Percentiles rank a stretch among this genome's conserved stretches.
Evolutionary conservation across 495 filamentous ascomycete species (phyloP).

Genomic region (Penicillium ochrochloron): DNA sequence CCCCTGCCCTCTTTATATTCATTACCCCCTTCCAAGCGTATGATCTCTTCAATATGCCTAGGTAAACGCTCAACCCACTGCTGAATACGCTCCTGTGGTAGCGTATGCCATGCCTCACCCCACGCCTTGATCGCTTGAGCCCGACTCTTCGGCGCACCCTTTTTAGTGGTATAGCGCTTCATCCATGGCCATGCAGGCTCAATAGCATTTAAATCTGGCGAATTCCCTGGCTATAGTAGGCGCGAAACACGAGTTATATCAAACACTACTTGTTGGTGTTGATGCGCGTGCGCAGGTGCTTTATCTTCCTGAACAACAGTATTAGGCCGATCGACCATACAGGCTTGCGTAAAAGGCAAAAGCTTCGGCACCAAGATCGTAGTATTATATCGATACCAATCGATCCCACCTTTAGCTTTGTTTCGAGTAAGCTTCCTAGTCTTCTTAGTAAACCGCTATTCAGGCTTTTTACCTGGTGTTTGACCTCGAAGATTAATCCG

Average conservation of each 20-base stretch:
- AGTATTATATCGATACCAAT: background rate
- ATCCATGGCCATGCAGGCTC: background rate
- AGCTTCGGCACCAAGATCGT: background rate
- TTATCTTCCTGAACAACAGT: background rate
- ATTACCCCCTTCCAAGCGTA: constrained; percentile 1
- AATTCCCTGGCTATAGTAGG: background rate
- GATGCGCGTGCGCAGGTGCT: background rate
- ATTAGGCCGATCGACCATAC: background rate
- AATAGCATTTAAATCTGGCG: background rate
- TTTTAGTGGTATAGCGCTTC: background rate
- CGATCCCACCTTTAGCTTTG: background rate
- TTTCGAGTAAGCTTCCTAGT: background rate
- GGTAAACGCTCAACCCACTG: background rate
- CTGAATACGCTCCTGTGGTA: background rate
- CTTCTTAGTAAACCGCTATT: background rate
- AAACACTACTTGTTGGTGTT: background rate
- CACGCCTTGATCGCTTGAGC: background rate
- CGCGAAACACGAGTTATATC: background rate
- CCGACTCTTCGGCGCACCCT: constrained; percentile 1
- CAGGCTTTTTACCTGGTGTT: background rate
- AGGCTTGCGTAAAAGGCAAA: background rate
- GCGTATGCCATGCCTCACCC: background rate
- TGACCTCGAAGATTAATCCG: background rate
- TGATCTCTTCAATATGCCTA: constrained; percentile 1
- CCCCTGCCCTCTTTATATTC: background rate